Evolutionary conservation across 495 filamentous ascomycete species (phyloP).

Genomic region (Aspergillus conjunctus): DNA sequence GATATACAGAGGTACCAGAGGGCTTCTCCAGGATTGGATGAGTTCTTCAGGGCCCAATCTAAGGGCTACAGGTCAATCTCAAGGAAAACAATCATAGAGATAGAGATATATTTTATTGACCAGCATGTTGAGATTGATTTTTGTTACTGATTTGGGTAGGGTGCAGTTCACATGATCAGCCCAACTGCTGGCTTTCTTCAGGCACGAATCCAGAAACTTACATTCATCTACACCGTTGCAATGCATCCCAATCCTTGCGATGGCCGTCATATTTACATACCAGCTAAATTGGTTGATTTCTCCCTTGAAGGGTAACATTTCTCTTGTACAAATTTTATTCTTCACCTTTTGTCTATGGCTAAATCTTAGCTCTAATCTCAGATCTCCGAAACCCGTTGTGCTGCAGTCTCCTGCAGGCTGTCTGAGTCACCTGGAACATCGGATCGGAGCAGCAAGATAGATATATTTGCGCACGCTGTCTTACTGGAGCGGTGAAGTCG

Average conservation of each 20-base stretch:
- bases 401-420: neutral
- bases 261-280: no score
- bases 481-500: slow-evolving; percentile 10
- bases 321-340: neutral
- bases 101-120: no score
- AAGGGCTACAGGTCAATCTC: no score
- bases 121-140: neutral
- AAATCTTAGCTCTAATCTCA: neutral
- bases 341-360: neutral
- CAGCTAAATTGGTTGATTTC: no score
- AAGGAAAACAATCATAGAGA: neutral
- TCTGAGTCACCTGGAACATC: neutral
- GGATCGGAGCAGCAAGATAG: neutral
- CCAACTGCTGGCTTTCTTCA: neutral
- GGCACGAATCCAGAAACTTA: neutral
- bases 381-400: slow-evolving; percentile 1
- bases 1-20: no score
- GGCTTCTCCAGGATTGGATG: no score
- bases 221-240: neutral
- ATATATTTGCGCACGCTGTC: neutral
- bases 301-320: no score
- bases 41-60: no score
- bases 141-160: neutral
- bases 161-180: neutral
- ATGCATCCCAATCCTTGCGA: neutral